A percentile compares a stretch with the other conserved stretches of the same genome.
These are phyloP conservation scores for Medicago arabica DNA, from an alignment of 306 rosid species.

Conservation along the genomic window DNA sequence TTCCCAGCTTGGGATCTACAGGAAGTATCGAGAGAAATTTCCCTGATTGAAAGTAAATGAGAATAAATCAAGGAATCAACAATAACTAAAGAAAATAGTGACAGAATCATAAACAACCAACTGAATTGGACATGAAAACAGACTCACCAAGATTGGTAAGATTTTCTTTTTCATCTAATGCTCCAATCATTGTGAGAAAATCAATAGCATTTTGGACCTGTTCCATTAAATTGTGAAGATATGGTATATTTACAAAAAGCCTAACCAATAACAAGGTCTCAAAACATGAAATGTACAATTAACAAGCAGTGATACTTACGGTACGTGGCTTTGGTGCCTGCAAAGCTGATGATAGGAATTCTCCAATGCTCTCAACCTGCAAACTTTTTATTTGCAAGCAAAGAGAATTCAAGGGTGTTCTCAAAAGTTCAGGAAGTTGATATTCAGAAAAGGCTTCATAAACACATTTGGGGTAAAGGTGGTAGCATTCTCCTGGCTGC, in stretches of 20 bases:
- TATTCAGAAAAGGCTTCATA: constrained; percentile 90
- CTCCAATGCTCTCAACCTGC: constrained; percentile 94
- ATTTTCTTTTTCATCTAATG: constrained; percentile 87
- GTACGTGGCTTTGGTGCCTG: constrained; percentile 87
- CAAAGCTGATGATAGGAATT: constrained; percentile 90
- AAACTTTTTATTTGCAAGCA: constrained; percentile 98
- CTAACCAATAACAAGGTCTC: constrained; percentile 11
- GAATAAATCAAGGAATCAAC: constrained; percentile 28
- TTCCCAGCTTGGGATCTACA: constrained; percentile 95
- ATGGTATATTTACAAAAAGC: constrained; percentile 11
- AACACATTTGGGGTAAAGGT: constrained; percentile 91
- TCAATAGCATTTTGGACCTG: constrained; percentile 97
- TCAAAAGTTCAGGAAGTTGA: constrained; percentile 93
- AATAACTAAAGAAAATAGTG: constrained; percentile 23
- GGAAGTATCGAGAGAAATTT: constrained; percentile 91
- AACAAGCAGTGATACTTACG: constrained; percentile 56
- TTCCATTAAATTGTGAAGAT: constrained; percentile 40
- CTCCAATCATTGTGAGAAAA: constrained; percentile 92
- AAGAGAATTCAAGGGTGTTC: constrained; percentile 96
- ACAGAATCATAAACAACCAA: not conserved
- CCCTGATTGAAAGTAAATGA: constrained; percentile 58
- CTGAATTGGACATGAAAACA: constrained; percentile 29
- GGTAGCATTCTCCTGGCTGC: constrained; percentile 96
- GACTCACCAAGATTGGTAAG: constrained; percentile 85
- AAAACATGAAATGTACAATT: constrained; percentile 16